phyloP scores from a whole-genome alignment of 2,329 filamentous ascomycete species.

The Dothideomycetidae sp. region DNA sequence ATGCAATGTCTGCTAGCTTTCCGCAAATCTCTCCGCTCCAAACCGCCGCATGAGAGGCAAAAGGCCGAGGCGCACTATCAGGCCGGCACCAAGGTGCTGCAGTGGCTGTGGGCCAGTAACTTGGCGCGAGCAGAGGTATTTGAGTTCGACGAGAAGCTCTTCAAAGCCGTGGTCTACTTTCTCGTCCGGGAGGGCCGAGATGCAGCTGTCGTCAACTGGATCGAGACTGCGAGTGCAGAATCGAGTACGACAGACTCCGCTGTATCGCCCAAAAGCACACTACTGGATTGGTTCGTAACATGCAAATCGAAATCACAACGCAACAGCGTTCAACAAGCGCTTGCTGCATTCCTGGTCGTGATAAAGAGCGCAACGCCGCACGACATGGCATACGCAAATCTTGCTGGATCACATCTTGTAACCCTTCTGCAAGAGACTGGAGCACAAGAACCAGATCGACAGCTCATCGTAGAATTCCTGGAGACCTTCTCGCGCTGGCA shows the following conservation, averaged over 20 bases:
- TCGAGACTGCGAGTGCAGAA: conserved; percentile 11
- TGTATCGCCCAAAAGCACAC: background rate
- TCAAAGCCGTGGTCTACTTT: conserved; percentile 15
- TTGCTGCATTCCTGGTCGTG: background rate
- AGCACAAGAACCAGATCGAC: background rate
- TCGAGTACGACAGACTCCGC: background rate
- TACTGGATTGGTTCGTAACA: conserved; percentile 1
- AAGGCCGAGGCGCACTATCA: conserved; percentile 11
- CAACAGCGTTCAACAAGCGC: background rate
- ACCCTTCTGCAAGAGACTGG: background rate
- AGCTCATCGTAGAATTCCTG: background rate
- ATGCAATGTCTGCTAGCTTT: conserved; percentile 25
- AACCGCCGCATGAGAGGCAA: conserved; percentile 11
- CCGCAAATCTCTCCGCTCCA: conserved; percentile 12
- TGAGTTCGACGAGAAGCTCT: conserved; percentile 14
- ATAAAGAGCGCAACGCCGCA: background rate
- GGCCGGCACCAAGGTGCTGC: conserved; percentile 18
- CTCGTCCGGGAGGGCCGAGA: conserved; percentile 18
- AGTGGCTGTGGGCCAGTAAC: conserved; percentile 19
- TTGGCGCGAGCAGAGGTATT: conserved; percentile 13
- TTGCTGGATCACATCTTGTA: background rate
- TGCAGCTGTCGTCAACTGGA: conserved; percentile 19
- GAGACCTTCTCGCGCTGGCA: conserved; percentile 4
- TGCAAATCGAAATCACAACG: background rate
- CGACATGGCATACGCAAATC: background rate